phyloP scores from a whole-genome alignment of 495 filamentous ascomycete genomes.

The Penicillium dipodomyicola region DNA sequence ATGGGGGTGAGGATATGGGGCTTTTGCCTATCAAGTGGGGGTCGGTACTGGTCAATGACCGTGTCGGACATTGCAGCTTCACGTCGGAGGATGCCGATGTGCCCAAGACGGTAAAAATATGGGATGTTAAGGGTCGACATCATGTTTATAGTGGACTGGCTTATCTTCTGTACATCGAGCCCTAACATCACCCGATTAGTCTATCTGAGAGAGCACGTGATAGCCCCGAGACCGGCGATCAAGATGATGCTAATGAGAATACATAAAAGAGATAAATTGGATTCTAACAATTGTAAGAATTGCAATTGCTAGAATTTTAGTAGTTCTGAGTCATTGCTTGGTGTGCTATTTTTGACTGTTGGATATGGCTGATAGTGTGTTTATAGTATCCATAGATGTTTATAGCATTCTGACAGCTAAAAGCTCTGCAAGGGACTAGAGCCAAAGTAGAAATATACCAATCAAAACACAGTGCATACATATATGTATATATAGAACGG shows the following conservation, averaged over 20 bases:
- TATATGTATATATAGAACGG: neutral
- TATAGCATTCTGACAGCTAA: neutral
- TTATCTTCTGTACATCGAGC: neutral
- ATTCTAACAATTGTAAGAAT: neutral
- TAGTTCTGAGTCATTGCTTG: neutral
- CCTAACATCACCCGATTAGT: neutral
- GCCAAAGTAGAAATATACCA: neutral
- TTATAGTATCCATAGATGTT: neutral
- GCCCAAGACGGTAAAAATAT: no score
- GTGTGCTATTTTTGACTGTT: neutral
- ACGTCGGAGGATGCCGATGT: no score
- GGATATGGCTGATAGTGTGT: neutral
- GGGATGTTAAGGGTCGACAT: no score
- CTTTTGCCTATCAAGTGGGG: no score
- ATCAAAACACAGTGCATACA: neutral
- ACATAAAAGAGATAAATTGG: neutral
- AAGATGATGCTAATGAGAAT: slow-evolving; percentile 1
- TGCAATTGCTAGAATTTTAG: neutral
- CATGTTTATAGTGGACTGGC: no score
- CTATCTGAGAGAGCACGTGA: neutral
- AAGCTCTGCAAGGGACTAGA: neutral
- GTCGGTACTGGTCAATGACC: no score
- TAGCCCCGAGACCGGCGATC: neutral
- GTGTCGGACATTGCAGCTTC: no score
- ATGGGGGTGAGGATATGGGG: no score